Base-by-base conservation (phyloP, 495 filamentous ascomycete genomes). In the Recurvomyces mirabilis region DNA sequence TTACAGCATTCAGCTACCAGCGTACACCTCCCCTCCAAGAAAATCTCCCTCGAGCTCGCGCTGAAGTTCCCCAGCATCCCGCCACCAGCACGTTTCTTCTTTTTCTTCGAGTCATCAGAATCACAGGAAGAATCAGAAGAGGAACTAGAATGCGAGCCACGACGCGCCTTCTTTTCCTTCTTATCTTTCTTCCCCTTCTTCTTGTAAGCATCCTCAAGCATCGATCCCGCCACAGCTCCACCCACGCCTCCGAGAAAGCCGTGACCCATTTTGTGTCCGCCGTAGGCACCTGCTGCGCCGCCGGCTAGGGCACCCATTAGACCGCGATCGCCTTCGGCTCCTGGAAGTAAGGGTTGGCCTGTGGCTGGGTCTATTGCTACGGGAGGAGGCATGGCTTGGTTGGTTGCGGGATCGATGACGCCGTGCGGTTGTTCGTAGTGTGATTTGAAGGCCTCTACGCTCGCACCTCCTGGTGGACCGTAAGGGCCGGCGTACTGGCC, bases 231-330 rank as follows among this genome's bases (percentile, higher is more conserved):
- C n/a, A 63, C 47, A 4, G 62, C 62, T 10, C 62, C 62, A 6
- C 54, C 56, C 17, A 63, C 14, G 0, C 54, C 49, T 15, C 60
- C 62, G n/a, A 65, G 30, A 11, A 62, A 7, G 33, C 60, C 57
- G 41, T 65, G 62, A 5, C 57, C 54, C 20, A 55, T 49, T 42
- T 63, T 56, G 39, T 59, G 57, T 25, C 62, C 62, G 17, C 60
- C 62, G 33, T 54, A 60, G 42, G 51, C 55, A 0, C 62, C 62
- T 1, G 62, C 62, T 6, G 57, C 60, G 23, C 59, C 62, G 17
- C 62, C 62, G 10, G 46, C 62, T 1, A 63, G 46, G 2, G 59
- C 62, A 26, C 62, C 62, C 50, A 62, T 51, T 14, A 65, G 31
- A 17, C 58, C 58, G 32, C 60, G 59, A n/a, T 64, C 60, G 23